Evolutionary conservation across 805 yeast genomes (phyloP), one percentile per base, ranked within the genome.

Genomic region (Kodamaea hsintzibuensis): DNA sequence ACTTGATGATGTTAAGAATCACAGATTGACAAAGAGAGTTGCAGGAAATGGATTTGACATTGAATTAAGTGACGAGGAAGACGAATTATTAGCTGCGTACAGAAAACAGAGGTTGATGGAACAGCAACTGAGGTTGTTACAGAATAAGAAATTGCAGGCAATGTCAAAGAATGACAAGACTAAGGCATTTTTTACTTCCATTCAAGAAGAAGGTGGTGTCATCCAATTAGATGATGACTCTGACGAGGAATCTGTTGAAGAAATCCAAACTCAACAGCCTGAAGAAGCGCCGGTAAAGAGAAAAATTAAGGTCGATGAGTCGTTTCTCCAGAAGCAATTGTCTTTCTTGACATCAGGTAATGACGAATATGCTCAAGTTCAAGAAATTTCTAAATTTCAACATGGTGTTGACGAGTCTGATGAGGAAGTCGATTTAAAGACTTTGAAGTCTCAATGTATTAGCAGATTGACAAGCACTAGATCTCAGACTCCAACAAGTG

Each of bases 11-110:
- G 73, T 89, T 52, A 85, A 86, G 60, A 85, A 84, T 51, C 95
- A 91, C 59, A 83, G 83, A 18, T 82, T 89, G 61, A 77, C 86
- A 14, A 86, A 81, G 52, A 71, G 81, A 59, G 84, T 82, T 1
- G 74, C 79, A 27, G 77, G 74, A 3, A 81, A 77, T 44, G 80
- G 82, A 2, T 75, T 79, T 50, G 87, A 82, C 51, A 70, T 86
- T 16, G 92, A 87, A 59, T 69, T 87, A 44, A 85, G 89, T 64
- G 91, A 86, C 57, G 93, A 86, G 58, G 95, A 87, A 55, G 91
- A 87, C 62, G 87, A 82, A 50, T 74, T 80, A 43, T 70, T 80
- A 55, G 67, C 76, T 52, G 82, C 79, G 7, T 78, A 78, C 60
- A 68, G 79, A 59, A 64, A 66, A 35, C 79, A 77, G 55, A 71